Evolutionary conservation across 2,329 filamentous ascomycete species (phyloP).

Genomic region (Aspergillus clavatus): DNA sequence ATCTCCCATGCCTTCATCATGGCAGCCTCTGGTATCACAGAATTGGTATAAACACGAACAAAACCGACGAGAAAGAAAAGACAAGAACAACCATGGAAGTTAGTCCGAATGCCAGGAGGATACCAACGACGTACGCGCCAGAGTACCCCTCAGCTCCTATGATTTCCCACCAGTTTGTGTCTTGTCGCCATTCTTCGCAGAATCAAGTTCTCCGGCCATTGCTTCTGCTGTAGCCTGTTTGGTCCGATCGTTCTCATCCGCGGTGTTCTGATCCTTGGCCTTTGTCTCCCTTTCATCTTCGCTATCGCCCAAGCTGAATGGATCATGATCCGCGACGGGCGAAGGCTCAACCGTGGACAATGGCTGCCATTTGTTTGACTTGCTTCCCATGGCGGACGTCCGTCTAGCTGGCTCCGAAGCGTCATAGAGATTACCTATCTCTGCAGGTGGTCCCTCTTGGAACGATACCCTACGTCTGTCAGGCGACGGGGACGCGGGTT

Average conservation of each 20-base stretch:
- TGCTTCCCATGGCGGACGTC: slow-evolving; percentile 49
- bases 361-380: slow-evolving; percentile 95
- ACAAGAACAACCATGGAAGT: neutral
- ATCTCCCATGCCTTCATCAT: slow-evolving; percentile 1
- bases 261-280: slow-evolving; percentile 54
- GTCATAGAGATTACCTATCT: slow-evolving; percentile 71
- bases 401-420: slow-evolving; percentile 54
- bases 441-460: slow-evolving; percentile 64
- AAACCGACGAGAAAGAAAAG: slow-evolving; percentile 1
- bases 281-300: slow-evolving; percentile 85
- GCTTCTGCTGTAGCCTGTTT: slow-evolving; percentile 58
- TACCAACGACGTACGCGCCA: neutral
- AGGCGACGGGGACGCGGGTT: slow-evolving; percentile 57
- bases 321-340: slow-evolving; percentile 85
- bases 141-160: slow-evolving; percentile 2
- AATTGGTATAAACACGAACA: slow-evolving; percentile 9
- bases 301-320: slow-evolving; percentile 92
- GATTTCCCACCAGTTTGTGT: slow-evolving; percentile 25
- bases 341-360: slow-evolving; percentile 78
- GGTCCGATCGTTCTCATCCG: slow-evolving; percentile 53
- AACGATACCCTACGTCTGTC: slow-evolving; percentile 52
- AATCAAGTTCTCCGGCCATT: slow-evolving; percentile 39
- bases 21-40: slow-evolving; percentile 22
- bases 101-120: no score
- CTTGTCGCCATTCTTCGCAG: slow-evolving; percentile 22